phyloP scores from a whole-genome alignment of 2,329 filamentous ascomycete genomes.

The Botrytis squamosa region DNA sequence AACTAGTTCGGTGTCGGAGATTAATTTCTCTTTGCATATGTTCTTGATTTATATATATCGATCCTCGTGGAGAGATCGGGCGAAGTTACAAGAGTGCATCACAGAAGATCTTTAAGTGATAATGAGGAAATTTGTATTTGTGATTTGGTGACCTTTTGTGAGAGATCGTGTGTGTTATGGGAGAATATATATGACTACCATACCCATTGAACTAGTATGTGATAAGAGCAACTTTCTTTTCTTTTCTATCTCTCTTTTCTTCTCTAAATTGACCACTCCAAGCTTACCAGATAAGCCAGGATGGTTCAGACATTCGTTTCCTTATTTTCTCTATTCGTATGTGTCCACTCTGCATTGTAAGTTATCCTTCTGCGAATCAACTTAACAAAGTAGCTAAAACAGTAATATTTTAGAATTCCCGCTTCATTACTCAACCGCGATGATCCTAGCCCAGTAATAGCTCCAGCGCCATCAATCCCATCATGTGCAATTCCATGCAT shows the following conservation, averaged over 20 bases:
- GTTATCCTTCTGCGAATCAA: no score
- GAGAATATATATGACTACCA: background rate
- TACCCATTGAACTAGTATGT: background rate
- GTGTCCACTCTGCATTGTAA: conserved; percentile 2
- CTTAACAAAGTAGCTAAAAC: background rate
- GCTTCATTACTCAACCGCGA: background rate
- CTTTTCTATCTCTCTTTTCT: background rate
- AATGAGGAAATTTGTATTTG: background rate
- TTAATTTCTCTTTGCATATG: background rate
- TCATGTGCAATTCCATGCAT: conserved; percentile 13
- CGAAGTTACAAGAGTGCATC: background rate
- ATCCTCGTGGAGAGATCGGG: no score
- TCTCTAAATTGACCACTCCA: background rate
- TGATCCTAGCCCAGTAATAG: background rate
- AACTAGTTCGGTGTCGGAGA: background rate
- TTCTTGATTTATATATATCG: background rate
- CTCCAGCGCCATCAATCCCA: background rate
- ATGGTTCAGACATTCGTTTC: conserved; percentile 1
- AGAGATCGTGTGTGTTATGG: background rate
- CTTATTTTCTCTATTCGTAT: background rate
- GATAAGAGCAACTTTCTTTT: background rate
- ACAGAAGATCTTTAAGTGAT: background rate
- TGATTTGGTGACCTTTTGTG: background rate
- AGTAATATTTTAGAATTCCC: background rate
- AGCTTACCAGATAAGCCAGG: background rate